phyloP scores from a whole-genome alignment of 176 grass and related monocot genomes.

The Poa annua region DNA sequence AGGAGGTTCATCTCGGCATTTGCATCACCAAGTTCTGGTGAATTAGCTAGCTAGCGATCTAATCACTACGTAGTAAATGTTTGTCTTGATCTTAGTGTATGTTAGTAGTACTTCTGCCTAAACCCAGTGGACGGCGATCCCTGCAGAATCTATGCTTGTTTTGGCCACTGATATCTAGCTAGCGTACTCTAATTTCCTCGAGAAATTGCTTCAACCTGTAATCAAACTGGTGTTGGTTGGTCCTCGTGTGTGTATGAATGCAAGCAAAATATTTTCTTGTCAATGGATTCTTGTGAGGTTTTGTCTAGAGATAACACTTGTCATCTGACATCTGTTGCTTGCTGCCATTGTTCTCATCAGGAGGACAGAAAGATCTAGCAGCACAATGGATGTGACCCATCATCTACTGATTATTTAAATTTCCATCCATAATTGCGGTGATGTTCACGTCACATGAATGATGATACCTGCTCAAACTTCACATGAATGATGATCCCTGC shows the following conservation, averaged over 20 bases:
- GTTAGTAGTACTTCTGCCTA: neutral
- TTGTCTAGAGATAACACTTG: neutral
- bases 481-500: too few species aligned
- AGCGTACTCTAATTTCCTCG: neutral
- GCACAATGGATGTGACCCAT: too few species aligned
- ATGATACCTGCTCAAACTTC: too few species aligned
- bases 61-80: neutral
- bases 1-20: conserved; percentile 24
- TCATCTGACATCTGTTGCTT: neutral
- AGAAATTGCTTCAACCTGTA: too few species aligned
- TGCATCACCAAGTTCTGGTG: conserved; percentile 22
- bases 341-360: neutral
- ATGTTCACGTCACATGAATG: too few species aligned
- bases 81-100: neutral
- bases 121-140: neutral
- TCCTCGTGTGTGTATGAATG: neutral
- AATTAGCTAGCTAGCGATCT: conserved; percentile 1
- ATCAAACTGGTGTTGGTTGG: neutral
- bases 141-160: neutral
- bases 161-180: neutral
- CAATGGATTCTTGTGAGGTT: neutral
- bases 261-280: neutral
- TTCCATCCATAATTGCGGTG: too few species aligned
- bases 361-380: neutral
- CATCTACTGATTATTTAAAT: too few species aligned